Percentiles rank a stretch among this genome's conserved stretches.
These are phyloP conservation scores for Eutypa lata DNA, from an alignment of 2,329 filamentous ascomycete genomes.

Conservation along the genomic window DNA sequence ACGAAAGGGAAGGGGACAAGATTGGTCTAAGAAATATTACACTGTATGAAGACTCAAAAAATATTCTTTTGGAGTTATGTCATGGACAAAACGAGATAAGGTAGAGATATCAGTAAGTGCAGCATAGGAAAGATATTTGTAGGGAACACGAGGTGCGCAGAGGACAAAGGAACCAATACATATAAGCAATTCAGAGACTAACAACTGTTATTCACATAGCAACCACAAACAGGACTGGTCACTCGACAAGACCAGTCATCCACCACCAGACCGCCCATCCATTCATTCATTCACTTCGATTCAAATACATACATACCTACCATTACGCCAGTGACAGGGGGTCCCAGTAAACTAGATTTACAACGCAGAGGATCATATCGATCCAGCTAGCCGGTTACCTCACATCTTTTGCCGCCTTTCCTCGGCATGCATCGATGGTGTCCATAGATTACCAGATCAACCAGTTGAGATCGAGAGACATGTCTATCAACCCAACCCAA, in stretches of 20 bases:
- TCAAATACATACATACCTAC: neutral
- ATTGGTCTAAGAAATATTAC: neutral
- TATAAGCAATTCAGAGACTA: neutral
- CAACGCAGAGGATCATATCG: no score
- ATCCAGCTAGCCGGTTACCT: neutral
- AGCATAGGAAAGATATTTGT: neutral
- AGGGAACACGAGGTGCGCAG: no score
- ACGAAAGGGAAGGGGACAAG: neutral
- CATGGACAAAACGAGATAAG: neutral
- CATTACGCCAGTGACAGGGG: neutral
- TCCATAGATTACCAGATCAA: neutral
- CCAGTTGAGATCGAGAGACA: neutral
- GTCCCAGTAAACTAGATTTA: neutral
- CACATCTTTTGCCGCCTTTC: neutral
- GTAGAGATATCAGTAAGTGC: neutral
- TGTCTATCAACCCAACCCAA: no score
- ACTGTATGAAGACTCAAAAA: neutral
- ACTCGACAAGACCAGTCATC: neutral
- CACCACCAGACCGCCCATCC: neutral
- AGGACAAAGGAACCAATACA: neutral
- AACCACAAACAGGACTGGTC: neutral
- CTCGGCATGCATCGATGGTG: neutral
- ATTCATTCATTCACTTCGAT: neutral
- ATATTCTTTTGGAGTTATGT: neutral
- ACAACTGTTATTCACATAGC: neutral